Evolutionary conservation across 2,329 filamentous ascomycete species (phyloP), one percentile per base, ranked within the genome.

Genomic region (Rhinocladiella similis): DNA sequence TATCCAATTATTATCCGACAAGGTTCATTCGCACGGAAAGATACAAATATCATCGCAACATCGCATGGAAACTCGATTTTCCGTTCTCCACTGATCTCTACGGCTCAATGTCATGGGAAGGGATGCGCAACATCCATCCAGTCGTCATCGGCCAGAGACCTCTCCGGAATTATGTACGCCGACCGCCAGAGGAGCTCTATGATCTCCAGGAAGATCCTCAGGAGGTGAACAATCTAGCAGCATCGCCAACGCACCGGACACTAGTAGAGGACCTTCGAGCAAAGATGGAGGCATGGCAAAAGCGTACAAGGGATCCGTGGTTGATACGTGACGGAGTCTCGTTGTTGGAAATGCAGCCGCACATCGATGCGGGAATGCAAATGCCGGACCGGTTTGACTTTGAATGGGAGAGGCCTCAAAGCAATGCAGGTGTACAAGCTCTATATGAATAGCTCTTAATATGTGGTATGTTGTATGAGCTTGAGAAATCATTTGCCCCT

Each of bases 41-140:
- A 4, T 79, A 72, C 70, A 81, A 80, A 62, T 80, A 80, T 60
- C 78, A 81, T 60, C 73, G 79, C 14, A 81, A 81, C 47, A 67
- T 80, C 0, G 73, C 74, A 13, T 80, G 75, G 76, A 67, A 70
- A 2, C 72, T 81, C 0, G 77, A 80, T 54, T 80, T 81, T 56
- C 75, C 77, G 1, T 77, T 81, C 47, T 72, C 75, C 0, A 71
- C 69, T 10, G 78, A 80, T 58, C 66, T 81, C 0, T 80, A 80
- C 54, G 73, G 67, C 3, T 73, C 68, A 0, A 62, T 78, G 6
- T 70, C 72, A 0, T 80, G 72, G 65, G 77, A 81, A 14, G 76
- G 70, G 0, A 72, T 79, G 27, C 73, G 78, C 0, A 77, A 78
- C 52, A 49, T 56, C 5, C 5, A 38, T 38, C 13, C 12, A 18